phyloP scores from a whole-genome alignment of 371 early-diverging fungal genomes.

The Lichtheimia ramosa region DNA sequence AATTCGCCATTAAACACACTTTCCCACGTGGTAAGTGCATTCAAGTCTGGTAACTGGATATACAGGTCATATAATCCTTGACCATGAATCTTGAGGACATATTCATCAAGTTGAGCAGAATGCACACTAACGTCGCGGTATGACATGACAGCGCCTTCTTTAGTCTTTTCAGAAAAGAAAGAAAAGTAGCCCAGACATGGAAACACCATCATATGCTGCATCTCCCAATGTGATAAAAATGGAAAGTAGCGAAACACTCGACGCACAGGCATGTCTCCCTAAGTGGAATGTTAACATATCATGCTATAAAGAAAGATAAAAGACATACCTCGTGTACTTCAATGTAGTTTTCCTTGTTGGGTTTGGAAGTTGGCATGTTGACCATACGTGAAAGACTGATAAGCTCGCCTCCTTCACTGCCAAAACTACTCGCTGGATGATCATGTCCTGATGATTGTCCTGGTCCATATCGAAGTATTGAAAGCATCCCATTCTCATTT shows the following conservation, averaged over 20 bases:
- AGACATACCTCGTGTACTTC: constrained; percentile 36
- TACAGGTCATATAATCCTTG: constrained; percentile 49
- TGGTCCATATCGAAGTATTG: neutral
- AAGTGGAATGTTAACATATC: constrained; percentile 25
- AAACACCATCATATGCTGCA: constrained; percentile 59
- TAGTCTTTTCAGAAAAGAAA: constrained; percentile 49
- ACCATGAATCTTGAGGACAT: constrained; percentile 54
- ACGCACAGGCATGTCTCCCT: constrained; percentile 55
- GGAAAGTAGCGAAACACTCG: constrained; percentile 56
- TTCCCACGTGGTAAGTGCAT: constrained; percentile 50
- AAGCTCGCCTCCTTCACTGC: constrained; percentile 5
- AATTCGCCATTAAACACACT: constrained; percentile 25
- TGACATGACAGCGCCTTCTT: constrained; percentile 48
- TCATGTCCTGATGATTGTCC: neutral
- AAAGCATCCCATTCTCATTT: neutral
- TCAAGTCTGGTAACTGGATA: constrained; percentile 51
- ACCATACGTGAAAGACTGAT: constrained; percentile 20
- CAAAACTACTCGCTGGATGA: neutral
- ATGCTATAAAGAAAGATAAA: neutral
- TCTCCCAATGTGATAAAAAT: constrained; percentile 57
- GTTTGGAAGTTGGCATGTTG: constrained; percentile 4
- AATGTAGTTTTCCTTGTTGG: constrained; percentile 23
- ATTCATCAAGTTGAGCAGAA: constrained; percentile 47
- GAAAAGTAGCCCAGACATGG: constrained; percentile 58
- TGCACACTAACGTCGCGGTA: constrained; percentile 46